Base-by-base conservation (phyloP, 192 early-diverging fungal genomes). In the Coemansia sp. region DNA sequence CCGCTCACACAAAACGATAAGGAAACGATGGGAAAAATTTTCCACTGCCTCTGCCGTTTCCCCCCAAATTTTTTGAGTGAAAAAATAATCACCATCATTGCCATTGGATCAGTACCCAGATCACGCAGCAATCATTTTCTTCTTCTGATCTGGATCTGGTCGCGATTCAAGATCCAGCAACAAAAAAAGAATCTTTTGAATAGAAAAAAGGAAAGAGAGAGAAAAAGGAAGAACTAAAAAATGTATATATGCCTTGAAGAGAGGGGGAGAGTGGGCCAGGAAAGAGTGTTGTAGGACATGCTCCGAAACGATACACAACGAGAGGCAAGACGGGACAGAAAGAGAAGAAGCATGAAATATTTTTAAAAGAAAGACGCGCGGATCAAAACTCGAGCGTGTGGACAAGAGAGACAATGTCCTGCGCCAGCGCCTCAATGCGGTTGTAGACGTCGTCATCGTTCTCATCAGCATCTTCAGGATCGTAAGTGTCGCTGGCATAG, bases 391-490 rank as follows among this genome's bases (percentile, higher is more conserved):
- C 78, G 13, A 76, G 59, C 39, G 43, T 71, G 41, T 73, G 62
- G 15, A 81, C 78, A 21, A 81, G 59, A 39, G 73, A 63, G 6
- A 76, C 55, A 45, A 81, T 67, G 43, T 81, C 72, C 70, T 81
- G 78, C 1, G 78, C 78, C 42, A 81, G 66, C 41, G 45, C 68
- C 46, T 75, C 73, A 41, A 81, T 75, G 58, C 78, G 78, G 56
- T 68, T 71, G 67, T 81, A 81, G 46, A 72, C 64, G 15, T 81
- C 78, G 26, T 72, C 76, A 4, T 80, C 78, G 61, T 65, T 67
- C 45, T 75, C 69, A 36, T 75, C 72, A 4, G 48, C 37, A 37
- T 66, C 39, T 15, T 76, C 78, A 37, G 51, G 47, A 39, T 81
- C 69, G 18, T 48, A 69, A 7, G 22, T 62, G 47, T 66, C 73